A percentile compares a stretch with the other conserved stretches of the same genome.
Conservation (phyloP, 2,329 filamentous ascomycete species). For the Macroventuria anomochaeta region DNA sequence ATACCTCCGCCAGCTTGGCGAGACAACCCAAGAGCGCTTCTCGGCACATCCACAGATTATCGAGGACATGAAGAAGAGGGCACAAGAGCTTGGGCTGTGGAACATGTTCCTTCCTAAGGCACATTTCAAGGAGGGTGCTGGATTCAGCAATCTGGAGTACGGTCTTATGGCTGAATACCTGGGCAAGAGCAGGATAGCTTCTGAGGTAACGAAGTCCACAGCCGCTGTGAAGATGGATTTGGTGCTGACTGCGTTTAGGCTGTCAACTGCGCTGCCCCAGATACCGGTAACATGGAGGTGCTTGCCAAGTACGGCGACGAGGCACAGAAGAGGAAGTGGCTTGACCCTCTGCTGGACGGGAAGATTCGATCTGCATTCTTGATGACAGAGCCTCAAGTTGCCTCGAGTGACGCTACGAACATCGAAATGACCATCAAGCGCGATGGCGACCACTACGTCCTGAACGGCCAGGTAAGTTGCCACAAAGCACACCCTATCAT, state of each 20-base stretch:
- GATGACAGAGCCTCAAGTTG: conserved; percentile 91
- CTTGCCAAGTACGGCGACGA: conserved; percentile 89
- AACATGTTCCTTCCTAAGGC: conserved; percentile 97
- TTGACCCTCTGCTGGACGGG: conserved; percentile 80
- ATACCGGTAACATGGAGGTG: conserved; percentile 96
- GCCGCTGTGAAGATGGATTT: not conserved
- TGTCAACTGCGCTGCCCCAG: conserved; percentile 87
- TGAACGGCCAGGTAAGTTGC: conserved; percentile 77
- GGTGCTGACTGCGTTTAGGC: conserved; percentile 53
- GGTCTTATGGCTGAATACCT: conserved; percentile 96
- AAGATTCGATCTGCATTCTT: conserved; percentile 88
- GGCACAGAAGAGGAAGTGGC: conserved; percentile 83
- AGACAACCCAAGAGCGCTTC: conserved; percentile 76
- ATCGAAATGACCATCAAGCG: conserved; percentile 82
- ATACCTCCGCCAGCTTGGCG: conserved; percentile 78
- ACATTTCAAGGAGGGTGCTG: conserved; percentile 94
- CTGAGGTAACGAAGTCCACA: conserved; percentile 27
- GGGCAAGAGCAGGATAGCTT: conserved; percentile 80
- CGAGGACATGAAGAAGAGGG: conserved; percentile 87
- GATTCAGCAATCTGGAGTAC: conserved; percentile 95
- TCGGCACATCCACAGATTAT: conserved; percentile 77
- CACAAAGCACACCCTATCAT: too few relatives aligned
- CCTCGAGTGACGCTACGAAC: conserved; percentile 90
- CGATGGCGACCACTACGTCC: conserved; percentile 86
- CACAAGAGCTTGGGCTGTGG: conserved; percentile 85